Base-by-base conservation (phyloP, 306 rosid species). In the Bauhinia variegata region DNA sequence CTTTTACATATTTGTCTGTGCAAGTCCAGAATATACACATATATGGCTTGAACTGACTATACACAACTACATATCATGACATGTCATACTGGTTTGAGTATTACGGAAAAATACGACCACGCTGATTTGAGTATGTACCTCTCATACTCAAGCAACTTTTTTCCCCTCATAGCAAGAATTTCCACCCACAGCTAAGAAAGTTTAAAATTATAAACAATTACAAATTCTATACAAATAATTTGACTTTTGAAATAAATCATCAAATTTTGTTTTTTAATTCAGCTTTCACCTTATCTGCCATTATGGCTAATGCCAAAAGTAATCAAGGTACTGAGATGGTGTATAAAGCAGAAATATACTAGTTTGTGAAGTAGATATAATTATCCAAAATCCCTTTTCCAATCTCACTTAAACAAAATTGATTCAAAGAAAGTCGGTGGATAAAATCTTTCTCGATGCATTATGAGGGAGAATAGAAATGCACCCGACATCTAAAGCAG, bases 271-370 rank as follows among this genome's bases (percentile, higher is more conserved):
- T 23, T 23, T 23, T 1, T 1, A 23, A 23, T 23, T 23, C 1
- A 23, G 56, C 14, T 64, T 77, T 77, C 59, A 39, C 58, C 77
- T 65, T 54, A 47, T 57, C 60, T n/a, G 39, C 37, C 54, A 57
- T 58, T 57, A 54, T 18, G 14, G 70, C 39, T 17, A 19, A 50
- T 49, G 52, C 17, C 13, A 33, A 59, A 47, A 46, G 59, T 31
- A 53, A 30, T 30, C 64, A 56, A 32, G 37, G 55, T 63, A 61
- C 60, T 70, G 43, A 69, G 50, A 75, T 63, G 38, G 33, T 57
- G 32, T 64, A 70, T 15, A 58, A 69, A 73, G 18, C 57, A 62
- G 30, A 75, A 41, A 37, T 13, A 19, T 13, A 36, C 18, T 23
- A 23, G 32, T 49, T 70, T 43, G 4, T 33, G 23, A 60, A 33